phyloP scores from a whole-genome alignment of 228 moss, liverwort and hornwort species.

The Sphagnum magellanicum region DNA sequence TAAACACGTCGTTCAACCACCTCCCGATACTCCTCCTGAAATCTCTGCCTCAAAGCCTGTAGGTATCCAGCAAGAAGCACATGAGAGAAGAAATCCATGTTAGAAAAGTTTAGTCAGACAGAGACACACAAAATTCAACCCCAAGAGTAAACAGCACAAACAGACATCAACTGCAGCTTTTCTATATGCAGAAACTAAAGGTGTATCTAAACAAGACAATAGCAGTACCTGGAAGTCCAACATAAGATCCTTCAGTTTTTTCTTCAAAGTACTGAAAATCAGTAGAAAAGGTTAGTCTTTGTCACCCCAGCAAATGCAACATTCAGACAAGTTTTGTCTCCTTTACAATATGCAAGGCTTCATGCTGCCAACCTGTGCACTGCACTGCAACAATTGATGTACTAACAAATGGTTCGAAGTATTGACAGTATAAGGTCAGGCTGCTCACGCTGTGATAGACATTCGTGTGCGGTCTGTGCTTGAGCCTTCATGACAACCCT shows the following conservation, averaged over 20 bases:
- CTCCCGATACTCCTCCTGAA: conserved; percentile 82
- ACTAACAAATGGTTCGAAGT: too few relatives aligned
- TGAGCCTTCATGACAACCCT: conserved; percentile 77
- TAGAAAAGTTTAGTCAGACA: neutral
- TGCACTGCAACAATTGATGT: too few relatives aligned
- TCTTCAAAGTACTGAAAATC: conserved; percentile 72
- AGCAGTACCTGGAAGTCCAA: conserved; percentile 66
- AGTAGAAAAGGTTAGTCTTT: neutral
- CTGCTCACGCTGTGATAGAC: conserved; percentile 76
- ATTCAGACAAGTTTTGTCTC: neutral
- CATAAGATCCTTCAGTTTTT: conserved; percentile 88
- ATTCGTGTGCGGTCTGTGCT: conserved; percentile 84
- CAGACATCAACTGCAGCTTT: too few relatives aligned
- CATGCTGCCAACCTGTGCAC: too few relatives aligned
- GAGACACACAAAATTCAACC: too few relatives aligned
- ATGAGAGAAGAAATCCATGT: neutral
- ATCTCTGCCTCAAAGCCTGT: conserved; percentile 65
- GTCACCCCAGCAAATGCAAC: neutral
- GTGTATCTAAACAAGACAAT: too few relatives aligned
- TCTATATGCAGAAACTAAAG: too few relatives aligned
- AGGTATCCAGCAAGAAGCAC: neutral
- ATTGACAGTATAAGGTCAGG: neutral
- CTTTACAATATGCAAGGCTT: too few relatives aligned
- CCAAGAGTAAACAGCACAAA: too few relatives aligned
- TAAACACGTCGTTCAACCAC: conserved; percentile 71